A percentile compares a stretch with the other conserved stretches of the same genome.
Evolutionary conservation across 108 stramenopile genomes (phyloP).

Genomic region (Cylindrotheca closterium): DNA sequence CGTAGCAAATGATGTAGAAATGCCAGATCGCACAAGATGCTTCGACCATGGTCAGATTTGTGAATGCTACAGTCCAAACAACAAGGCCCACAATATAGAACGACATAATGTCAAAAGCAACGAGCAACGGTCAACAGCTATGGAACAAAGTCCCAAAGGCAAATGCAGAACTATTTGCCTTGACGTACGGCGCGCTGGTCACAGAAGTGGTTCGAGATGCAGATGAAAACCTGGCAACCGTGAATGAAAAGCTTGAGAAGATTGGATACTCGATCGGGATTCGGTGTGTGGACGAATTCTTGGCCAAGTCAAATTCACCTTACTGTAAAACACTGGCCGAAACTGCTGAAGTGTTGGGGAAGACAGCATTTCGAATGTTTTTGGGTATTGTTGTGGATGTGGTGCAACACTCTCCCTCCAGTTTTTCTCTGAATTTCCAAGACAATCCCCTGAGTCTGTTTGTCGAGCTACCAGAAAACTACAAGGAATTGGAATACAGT

Average conservation of each 20-base stretch:
- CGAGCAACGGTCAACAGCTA: constrained; percentile 57
- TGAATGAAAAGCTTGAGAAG: constrained; percentile 85
- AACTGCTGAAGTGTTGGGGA: constrained; percentile 89
- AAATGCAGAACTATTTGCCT: constrained; percentile 94
- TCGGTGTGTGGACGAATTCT: constrained; percentile 93
- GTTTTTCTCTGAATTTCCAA: constrained; percentile 76
- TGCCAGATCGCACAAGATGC: no score
- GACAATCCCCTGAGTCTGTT: constrained; percentile 94
- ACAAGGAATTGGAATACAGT: constrained; percentile 71
- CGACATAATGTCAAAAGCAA: constrained; percentile 50
- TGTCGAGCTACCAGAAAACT: constrained; percentile 87
- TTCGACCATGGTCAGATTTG: no score
- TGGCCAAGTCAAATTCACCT: constrained; percentile 79
- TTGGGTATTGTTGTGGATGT: constrained; percentile 88
- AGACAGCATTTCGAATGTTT: constrained; percentile 96
- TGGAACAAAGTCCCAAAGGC: constrained; percentile 86
- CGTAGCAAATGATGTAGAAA: no score
- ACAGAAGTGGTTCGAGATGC: constrained; percentile 88
- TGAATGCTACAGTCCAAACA: no score
- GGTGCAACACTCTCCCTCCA: constrained; percentile 55
- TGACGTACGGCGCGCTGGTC: constrained; percentile 96
- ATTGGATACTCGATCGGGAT: constrained; percentile 97
- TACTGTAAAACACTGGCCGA: constrained; percentile 65
- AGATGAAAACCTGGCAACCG: constrained; percentile 42
- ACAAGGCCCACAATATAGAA: not conserved